Base-by-base conservation (phyloP, 78 protist species). In the Cavenderia fasciculata region DNA sequence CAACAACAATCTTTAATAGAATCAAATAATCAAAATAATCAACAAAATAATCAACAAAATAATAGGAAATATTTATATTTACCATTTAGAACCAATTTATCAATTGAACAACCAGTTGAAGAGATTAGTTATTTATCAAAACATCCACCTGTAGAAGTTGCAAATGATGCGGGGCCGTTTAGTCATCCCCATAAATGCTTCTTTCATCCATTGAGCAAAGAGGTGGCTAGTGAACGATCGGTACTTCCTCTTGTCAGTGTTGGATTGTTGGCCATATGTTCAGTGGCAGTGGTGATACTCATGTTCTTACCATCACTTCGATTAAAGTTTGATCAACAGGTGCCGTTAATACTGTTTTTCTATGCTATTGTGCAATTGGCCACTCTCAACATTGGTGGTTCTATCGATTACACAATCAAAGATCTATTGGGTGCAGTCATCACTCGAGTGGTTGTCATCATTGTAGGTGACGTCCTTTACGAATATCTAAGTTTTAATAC, bases 151-250 rank as follows among this genome's bases (percentile, higher is more conserved):
- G 33, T 21, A 38, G 72, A 16, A 16, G 47, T 40, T 16, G 12
- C 38, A n/a, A n/a, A n/a, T n/a, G n/a, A n/a, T 38, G 43, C 36
- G 19, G 18, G 51, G 38, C 72, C 44, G 29, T 63, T 38, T 63
- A 63, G 72, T n/a, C 72, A 63, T 63, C 72, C 72, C 18, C 72
- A 63, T 33, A 43, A 47, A 63, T 63, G 72, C 8, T 63, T 63
- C 72, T 63, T 63, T 21, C 72, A 63, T 34, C 72, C 72, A 4
- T 4, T 63, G 6, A 34, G 38, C 3, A 63, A 63, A 34, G 47
- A 63, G 14, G 72, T 38, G 3, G 47, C 43, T 2, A 11, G 12
- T 2, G 2, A 31, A 5, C 43, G 72, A 8, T 63, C 72, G 47
- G 72, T 63, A 33, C 72, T 63, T n/a, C 72, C 72, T 2, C 72